These are phyloP conservation scores for Solanum neorickii DNA, from an alignment of 257 asterid genomes.

Conservation along the genomic window DNA sequence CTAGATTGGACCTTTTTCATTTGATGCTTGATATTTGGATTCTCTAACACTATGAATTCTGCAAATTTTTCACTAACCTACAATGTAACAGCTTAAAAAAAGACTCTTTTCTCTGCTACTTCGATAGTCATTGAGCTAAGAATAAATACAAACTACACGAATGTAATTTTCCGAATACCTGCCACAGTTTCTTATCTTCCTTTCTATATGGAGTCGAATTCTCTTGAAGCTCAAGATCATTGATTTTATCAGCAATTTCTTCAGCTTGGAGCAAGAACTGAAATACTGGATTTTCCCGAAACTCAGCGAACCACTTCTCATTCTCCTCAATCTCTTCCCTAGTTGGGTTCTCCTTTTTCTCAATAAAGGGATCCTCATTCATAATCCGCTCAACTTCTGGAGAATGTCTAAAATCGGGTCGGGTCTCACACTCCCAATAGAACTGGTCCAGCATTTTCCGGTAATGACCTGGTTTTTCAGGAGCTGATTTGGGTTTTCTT, in stretches of 20 bases:
- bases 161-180: too few relatives aligned
- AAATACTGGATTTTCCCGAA: conserved; percentile 58
- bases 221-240: conserved; percentile 60
- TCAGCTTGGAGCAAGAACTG: conserved; percentile 70
- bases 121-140: too few relatives aligned
- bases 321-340: conserved; percentile 76
- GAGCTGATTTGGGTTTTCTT: conserved; percentile 24
- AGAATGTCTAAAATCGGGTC: conserved; percentile 62
- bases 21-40: too few relatives aligned
- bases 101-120: too few relatives aligned
- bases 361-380: conserved; percentile 53
- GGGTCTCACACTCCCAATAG: conserved; percentile 81
- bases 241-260: conserved; percentile 66
- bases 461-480: conserved; percentile 48
- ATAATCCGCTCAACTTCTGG: conserved; percentile 71
- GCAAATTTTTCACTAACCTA: too few relatives aligned
- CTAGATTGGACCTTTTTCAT: too few relatives aligned
- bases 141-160: too few relatives aligned
- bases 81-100: too few relatives aligned
- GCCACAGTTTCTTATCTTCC: conserved; percentile 47
- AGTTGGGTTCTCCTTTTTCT: conserved; percentile 69
- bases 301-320: conserved; percentile 64
- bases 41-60: too few relatives aligned
- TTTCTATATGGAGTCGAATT: conserved; percentile 52
- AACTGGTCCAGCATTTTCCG: conserved; percentile 59